A percentile compares a stretch with the other conserved stretches of the same genome.
Conservation (phyloP, 139 green algal species). For the Nannochloris sp. region DNA sequence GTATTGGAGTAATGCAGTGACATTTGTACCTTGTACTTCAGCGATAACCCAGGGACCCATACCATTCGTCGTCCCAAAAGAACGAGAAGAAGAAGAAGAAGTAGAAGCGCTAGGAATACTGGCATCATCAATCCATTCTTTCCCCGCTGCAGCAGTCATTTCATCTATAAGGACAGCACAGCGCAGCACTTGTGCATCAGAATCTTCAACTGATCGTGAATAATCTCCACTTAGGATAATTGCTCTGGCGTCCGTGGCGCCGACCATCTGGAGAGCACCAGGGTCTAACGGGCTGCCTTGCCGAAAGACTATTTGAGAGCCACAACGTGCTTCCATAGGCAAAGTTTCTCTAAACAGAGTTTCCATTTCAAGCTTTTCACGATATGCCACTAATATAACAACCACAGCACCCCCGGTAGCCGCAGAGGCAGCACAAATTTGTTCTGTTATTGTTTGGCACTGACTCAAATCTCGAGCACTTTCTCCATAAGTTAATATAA, state of each 20-base stretch:
- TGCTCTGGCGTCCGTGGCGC: background rate
- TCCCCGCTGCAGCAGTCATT: background rate
- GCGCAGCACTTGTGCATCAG: slow-evolving; percentile 4
- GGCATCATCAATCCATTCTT: background rate
- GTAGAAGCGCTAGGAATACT: background rate
- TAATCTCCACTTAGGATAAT: slow-evolving; percentile 18
- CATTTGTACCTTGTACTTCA: slow-evolving; percentile 11
- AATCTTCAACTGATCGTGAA: background rate
- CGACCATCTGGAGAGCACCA: background rate
- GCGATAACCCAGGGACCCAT: background rate
- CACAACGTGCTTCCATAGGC: slow-evolving; percentile 9
- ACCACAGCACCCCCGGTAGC: slow-evolving; percentile 9
- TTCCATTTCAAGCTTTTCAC: slow-evolving; percentile 54
- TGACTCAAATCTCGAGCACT: slow-evolving; percentile 31
- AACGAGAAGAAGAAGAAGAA: too few relatives aligned
- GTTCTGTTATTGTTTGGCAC: slow-evolving; percentile 29
- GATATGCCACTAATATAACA: slow-evolving; percentile 33
- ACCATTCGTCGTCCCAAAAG: too few relatives aligned
- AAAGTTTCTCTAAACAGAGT: slow-evolving; percentile 22
- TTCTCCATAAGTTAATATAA: slow-evolving; percentile 27
- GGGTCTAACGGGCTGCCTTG: slow-evolving; percentile 39
- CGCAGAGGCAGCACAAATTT: slow-evolving; percentile 32
- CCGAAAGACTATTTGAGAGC: slow-evolving; percentile 44
- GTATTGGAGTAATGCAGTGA: slow-evolving; percentile 36
- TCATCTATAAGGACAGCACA: slow-evolving; percentile 15